Evolutionary conservation across 306 rosid species (phyloP).

Genomic region (Rosa multiflora): DNA sequence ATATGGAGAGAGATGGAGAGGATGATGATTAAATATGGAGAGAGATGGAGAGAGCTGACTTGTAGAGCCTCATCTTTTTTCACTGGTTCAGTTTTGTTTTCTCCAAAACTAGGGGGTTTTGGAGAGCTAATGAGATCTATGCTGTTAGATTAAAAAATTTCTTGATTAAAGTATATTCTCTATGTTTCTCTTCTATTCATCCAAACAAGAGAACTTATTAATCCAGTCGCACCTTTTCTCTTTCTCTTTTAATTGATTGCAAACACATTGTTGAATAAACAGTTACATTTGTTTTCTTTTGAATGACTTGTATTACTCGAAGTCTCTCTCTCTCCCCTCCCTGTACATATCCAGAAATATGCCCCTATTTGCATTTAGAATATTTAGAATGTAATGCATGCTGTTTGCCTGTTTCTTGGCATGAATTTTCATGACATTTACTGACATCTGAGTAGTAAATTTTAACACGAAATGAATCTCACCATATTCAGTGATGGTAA

Average conservation of each 20-base stretch:
- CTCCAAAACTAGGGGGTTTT: background rate
- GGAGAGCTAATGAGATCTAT: background rate
- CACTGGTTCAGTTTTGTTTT: background rate
- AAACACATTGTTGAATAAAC: background rate
- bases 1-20: background rate
- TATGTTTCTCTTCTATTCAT: background rate
- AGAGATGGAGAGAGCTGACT: background rate
- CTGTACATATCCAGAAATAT: background rate
- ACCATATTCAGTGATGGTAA: background rate
- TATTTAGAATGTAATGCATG: constrained; percentile 18
- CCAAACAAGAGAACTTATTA: background rate
- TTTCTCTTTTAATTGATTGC: background rate
- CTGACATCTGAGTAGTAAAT: constrained; percentile 5
- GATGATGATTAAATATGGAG: background rate
- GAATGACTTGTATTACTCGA: background rate
- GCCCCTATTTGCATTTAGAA: background rate
- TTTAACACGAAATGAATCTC: constrained; percentile 6
- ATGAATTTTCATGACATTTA: background rate
- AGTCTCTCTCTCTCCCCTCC: constrained; percentile 8
- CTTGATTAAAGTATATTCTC: background rate
- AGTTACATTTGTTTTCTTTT: background rate
- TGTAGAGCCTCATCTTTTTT: background rate
- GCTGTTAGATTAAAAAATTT: background rate
- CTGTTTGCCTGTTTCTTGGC: background rate
- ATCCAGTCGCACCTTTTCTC: background rate